Evolutionary conservation across 305 asterid genomes (phyloP).

Genomic region (Solanum hybrid): DNA sequence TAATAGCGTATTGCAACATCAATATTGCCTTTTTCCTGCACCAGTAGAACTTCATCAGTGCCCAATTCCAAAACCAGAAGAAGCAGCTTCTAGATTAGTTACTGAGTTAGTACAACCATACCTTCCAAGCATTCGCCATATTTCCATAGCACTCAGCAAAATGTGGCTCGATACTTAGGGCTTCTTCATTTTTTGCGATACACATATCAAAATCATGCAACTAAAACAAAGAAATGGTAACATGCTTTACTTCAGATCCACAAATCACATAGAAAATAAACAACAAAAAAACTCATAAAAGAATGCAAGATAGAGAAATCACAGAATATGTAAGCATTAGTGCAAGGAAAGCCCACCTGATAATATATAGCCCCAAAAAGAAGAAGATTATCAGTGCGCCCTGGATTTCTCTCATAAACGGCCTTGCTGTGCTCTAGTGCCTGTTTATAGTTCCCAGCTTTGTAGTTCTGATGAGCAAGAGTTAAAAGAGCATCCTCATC

Average conservation of each 20-base stretch:
- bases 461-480: slow-evolving; percentile 90
- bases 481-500: slow-evolving; percentile 74
- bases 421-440: slow-evolving; percentile 87
- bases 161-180: slow-evolving; percentile 76
- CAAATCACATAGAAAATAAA: slow-evolving; percentile 4
- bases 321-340: not conserved
- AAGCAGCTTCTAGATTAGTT: slow-evolving; percentile 6
- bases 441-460: slow-evolving; percentile 73
- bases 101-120: slow-evolving; percentile 13
- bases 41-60: not conserved
- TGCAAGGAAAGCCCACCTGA: slow-evolving; percentile 48
- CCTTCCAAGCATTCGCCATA: slow-evolving; percentile 99
- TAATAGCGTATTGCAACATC: slow-evolving; percentile 93
- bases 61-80: slow-evolving; percentile 10
- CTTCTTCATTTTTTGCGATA: slow-evolving; percentile 91
- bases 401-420: slow-evolving; percentile 70
- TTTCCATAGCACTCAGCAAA: slow-evolving; percentile 99
- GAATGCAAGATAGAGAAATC: not conserved
- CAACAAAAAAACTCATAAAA: not conserved
- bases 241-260: slow-evolving; percentile 10
- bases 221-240: slow-evolving; percentile 30
- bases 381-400: slow-evolving; percentile 94
- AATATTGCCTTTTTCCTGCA: slow-evolving; percentile 93
- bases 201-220: slow-evolving; percentile 83
- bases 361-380: slow-evolving; percentile 84